Evolutionary conservation across 2,329 filamentous ascomycete genomes (phyloP).

Genomic region (Microcyclosporella mali): DNA sequence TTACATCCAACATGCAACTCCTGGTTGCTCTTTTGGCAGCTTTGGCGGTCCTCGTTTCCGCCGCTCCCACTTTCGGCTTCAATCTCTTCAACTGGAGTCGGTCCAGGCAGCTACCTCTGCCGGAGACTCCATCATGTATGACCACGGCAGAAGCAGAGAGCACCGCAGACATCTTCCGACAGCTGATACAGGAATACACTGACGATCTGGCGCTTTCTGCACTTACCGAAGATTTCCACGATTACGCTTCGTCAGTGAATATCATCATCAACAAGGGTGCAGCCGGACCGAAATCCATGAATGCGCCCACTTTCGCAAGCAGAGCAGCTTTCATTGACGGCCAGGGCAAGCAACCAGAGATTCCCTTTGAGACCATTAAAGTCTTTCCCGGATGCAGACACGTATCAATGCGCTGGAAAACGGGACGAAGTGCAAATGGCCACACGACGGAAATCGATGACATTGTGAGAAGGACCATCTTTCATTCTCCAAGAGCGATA

Average conservation of each 20-base stretch:
- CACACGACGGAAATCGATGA: slow-evolving; percentile 22
- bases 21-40: slow-evolving; percentile 2
- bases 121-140: slow-evolving; percentile 20
- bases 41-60: slow-evolving; percentile 2
- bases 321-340: slow-evolving; percentile 19
- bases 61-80: slow-evolving; percentile 1
- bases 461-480: slow-evolving; percentile 15
- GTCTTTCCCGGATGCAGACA: slow-evolving; percentile 25
- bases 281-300: slow-evolving; percentile 18
- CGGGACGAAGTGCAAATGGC: slow-evolving; percentile 20
- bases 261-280: slow-evolving; percentile 29
- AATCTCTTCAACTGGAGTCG: slow-evolving; percentile 1
- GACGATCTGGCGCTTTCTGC: slow-evolving; percentile 19
- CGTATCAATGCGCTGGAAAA: slow-evolving; percentile 26
- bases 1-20: no score
- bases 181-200: slow-evolving; percentile 27
- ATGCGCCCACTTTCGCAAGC: slow-evolving; percentile 18
- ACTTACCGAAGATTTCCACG: slow-evolving; percentile 25
- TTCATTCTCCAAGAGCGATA: not conserved
- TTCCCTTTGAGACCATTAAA: slow-evolving; percentile 25
- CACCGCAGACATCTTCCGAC: slow-evolving; percentile 25
- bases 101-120: not conserved
- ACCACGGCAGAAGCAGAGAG: slow-evolving; percentile 14
- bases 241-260: slow-evolving; percentile 30
- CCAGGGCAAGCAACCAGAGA: slow-evolving; percentile 23